Conservation (phyloP, 1,139 yeast genomes). For the Wickerhamomyces sp. region DNA sequence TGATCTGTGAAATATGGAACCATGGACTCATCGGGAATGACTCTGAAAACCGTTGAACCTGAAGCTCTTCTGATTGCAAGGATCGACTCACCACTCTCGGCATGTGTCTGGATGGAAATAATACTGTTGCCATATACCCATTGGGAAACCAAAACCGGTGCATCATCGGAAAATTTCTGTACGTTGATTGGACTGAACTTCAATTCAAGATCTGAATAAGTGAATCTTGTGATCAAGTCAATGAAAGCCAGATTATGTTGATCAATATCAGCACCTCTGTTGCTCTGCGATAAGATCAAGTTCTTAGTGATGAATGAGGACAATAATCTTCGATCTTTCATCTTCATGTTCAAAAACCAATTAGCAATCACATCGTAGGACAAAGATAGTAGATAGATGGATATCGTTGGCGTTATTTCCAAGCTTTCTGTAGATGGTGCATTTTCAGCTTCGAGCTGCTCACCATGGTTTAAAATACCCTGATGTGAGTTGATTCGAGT, state of each 20-base stretch:
- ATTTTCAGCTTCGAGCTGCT: constrained; percentile 36
- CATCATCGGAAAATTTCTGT: constrained; percentile 23
- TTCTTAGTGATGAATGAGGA: constrained; percentile 61
- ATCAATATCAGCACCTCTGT: constrained; percentile 33
- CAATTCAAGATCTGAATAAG: constrained; percentile 61
- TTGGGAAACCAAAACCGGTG: constrained; percentile 30
- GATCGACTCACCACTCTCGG: constrained; percentile 47
- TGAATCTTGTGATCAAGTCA: constrained; percentile 64
- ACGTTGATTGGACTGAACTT: constrained; percentile 32
- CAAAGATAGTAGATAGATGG: constrained; percentile 55
- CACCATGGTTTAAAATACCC: constrained; percentile 33
- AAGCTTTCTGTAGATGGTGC: constrained; percentile 46
- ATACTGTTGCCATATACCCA: constrained; percentile 66
- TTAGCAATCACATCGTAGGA: constrained; percentile 67
- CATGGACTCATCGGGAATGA: constrained; percentile 40
- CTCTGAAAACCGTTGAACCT: constrained; percentile 47
- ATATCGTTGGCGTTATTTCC: constrained; percentile 41
- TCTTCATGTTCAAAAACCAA: constrained; percentile 66
- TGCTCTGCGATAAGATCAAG: constrained; percentile 40
- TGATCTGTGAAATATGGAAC: constrained; percentile 31
- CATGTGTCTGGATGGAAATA: constrained; percentile 51
- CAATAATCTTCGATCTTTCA: constrained; percentile 53
- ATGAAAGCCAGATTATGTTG: constrained; percentile 58
- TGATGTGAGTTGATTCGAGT: constrained; percentile 20
- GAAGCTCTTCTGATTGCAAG: constrained; percentile 62